These are phyloP conservation scores for Paragyromitra xinjiangensis DNA, from an alignment of 495 filamentous ascomycete genomes.

Conservation along the genomic window DNA sequence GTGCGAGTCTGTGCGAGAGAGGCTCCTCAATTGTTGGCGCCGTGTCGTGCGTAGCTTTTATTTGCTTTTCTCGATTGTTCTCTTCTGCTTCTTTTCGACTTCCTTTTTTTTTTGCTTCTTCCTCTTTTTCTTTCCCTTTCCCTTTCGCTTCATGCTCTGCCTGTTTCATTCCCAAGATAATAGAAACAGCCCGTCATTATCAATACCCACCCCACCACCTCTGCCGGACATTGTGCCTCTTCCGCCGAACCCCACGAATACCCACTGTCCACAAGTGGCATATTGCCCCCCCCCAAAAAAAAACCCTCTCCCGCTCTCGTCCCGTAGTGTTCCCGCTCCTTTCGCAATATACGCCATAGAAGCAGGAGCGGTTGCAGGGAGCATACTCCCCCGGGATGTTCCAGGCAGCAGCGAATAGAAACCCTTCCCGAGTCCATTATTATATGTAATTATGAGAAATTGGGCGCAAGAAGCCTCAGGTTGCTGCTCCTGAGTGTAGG, in stretches of 20 bases:
- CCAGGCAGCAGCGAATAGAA: slow-evolving; percentile 40
- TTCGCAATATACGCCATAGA: slow-evolving; percentile 42
- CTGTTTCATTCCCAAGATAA: slow-evolving; percentile 51
- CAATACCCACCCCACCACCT: slow-evolving; percentile 50
- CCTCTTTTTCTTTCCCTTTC: slow-evolving; percentile 30
- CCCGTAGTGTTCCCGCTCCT: slow-evolving; percentile 41
- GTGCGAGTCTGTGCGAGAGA: slow-evolving; percentile 21
- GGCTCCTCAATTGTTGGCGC: slow-evolving; percentile 15
- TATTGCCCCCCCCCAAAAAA: neutral
- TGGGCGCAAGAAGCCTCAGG: slow-evolving; percentile 11
- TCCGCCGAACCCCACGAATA: slow-evolving; percentile 52
- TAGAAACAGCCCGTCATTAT: slow-evolving; percentile 55
- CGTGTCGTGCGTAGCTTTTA: slow-evolving; percentile 41
- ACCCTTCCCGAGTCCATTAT: slow-evolving; percentile 28
- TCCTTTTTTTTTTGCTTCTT: slow-evolving; percentile 42
- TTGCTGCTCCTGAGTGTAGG: slow-evolving; percentile 35
- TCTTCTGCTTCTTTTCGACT: slow-evolving; percentile 43
- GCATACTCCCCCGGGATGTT: slow-evolving; percentile 22
- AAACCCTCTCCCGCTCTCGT: slow-evolving; percentile 38
- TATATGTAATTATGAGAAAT: slow-evolving; percentile 41
- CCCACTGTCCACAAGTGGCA: slow-evolving; percentile 41
- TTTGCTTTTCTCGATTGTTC: slow-evolving; percentile 51
- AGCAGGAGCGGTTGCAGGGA: slow-evolving; percentile 42
- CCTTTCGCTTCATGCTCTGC: slow-evolving; percentile 29
- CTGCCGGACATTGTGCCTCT: slow-evolving; percentile 32